These are phyloP conservation scores for Trichoderma oligosporum DNA, from an alignment of 2,329 filamentous ascomycete species.

Conservation along the genomic window DNA sequence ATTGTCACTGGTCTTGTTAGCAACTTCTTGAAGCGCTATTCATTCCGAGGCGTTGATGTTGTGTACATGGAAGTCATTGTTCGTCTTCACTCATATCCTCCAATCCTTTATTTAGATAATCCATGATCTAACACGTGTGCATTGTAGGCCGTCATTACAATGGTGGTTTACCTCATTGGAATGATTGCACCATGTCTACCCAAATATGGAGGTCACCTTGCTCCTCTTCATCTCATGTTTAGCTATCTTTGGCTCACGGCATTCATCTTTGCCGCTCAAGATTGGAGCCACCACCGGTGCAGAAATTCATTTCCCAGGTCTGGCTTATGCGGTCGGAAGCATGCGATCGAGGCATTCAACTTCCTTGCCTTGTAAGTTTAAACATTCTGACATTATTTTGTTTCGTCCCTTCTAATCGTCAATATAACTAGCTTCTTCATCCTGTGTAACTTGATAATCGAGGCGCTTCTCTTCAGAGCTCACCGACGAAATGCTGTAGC, in stretches of 20 bases:
- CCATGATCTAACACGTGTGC: not conserved
- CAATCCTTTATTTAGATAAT: too few species aligned
- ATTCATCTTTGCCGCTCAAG: slow-evolving; percentile 27
- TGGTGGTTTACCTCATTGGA: slow-evolving; percentile 23
- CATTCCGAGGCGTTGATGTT: slow-evolving; percentile 21
- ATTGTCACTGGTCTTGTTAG: slow-evolving; percentile 5
- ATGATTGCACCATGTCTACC: slow-evolving; percentile 22
- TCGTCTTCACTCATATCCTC: not conserved
- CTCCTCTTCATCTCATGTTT: slow-evolving; percentile 24
- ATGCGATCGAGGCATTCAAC: slow-evolving; percentile 24
- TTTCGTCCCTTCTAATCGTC: not conserved
- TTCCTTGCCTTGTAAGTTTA: slow-evolving; percentile 29
- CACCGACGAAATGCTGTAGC: not conserved
- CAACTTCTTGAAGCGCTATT: slow-evolving; percentile 1
- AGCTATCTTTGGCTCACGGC: slow-evolving; percentile 29
- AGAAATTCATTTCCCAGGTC: not conserved
- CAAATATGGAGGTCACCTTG: slow-evolving; percentile 23
- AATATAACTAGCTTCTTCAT: slow-evolving; percentile 21
- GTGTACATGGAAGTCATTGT: slow-evolving; percentile 28
- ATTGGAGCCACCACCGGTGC: slow-evolving; percentile 24
- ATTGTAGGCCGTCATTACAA: slow-evolving; percentile 25
- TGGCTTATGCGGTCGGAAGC: slow-evolving; percentile 23
- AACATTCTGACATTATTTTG: not conserved
- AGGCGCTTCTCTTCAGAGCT: slow-evolving; percentile 13
- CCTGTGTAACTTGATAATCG: slow-evolving; percentile 20